These are phyloP conservation scores for Suillus subaureus DNA, from an alignment of 768 basidiomycete species.

Conservation along the genomic window DNA sequence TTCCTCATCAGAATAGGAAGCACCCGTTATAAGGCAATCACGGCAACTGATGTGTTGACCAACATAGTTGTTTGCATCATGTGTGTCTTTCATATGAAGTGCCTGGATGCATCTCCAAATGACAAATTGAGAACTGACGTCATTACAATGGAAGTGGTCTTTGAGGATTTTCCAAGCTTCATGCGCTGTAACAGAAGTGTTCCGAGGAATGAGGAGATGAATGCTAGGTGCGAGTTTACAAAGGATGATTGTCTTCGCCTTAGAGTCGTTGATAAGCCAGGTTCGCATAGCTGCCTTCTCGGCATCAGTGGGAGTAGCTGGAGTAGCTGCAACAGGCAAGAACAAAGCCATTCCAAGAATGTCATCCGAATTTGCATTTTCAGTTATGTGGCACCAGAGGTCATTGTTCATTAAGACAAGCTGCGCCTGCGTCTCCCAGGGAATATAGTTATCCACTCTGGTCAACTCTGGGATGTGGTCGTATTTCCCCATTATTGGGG, in stretches of 20 bases:
- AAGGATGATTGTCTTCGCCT: not conserved
- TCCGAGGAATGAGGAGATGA: not conserved
- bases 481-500: conserved; percentile 9
- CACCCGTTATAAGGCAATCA: not conserved
- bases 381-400: conserved; percentile 11
- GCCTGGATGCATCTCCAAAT: not conserved
- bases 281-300: conserved; percentile 10
- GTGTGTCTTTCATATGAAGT: not conserved
- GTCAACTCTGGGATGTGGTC: conserved; percentile 16
- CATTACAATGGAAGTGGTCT: not conserved
- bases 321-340: not conserved
- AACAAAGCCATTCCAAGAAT: not conserved
- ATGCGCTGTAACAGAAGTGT: not conserved
- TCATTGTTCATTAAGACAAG: conserved; percentile 2
- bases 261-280: not conserved
- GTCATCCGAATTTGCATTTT: not conserved
- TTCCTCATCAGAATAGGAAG: not conserved
- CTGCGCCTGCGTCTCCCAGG: conserved; percentile 3
- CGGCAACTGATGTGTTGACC: not conserved
- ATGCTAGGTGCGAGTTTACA: not conserved
- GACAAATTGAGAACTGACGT: not conserved
- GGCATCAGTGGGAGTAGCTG: not conserved
- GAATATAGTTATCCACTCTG: not conserved
- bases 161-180: not conserved
- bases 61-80: not conserved